Evolutionary conservation across 2,329 filamentous ascomycete genomes (phyloP).

Genomic region (Diaporthe sp.): DNA sequence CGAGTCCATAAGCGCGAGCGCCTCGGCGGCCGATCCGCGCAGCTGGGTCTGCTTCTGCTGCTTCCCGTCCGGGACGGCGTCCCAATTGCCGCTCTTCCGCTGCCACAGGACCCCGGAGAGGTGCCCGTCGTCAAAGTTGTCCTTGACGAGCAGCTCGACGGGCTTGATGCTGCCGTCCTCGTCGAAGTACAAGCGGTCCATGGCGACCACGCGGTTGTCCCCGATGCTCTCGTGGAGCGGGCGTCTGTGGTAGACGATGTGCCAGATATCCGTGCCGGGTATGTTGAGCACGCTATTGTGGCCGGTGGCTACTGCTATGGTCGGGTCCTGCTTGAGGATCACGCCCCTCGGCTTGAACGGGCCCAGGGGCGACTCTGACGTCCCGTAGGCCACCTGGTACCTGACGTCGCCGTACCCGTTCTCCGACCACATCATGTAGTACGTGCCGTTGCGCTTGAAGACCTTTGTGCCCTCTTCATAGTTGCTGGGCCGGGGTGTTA

Average conservation of each 20-base stretch:
- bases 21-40: not conserved
- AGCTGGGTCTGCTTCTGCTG: not conserved
- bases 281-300: conserved; percentile 30
- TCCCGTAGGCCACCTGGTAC: conserved; percentile 31
- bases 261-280: conserved; percentile 30
- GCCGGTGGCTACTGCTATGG: conserved; percentile 17
- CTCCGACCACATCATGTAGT: conserved; percentile 35
- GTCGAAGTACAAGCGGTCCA: conserved; percentile 27
- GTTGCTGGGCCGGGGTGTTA: conserved; percentile 16
- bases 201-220: conserved; percentile 17
- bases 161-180: conserved; percentile 19
- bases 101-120: not conserved
- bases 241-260: conserved; percentile 27
- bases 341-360: conserved; percentile 6
- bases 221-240: not conserved
- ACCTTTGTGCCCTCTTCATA: conserved; percentile 28
- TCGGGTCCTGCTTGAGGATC: conserved; percentile 13
- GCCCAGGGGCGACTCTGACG: conserved; percentile 24
- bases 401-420: conserved; percentile 8
- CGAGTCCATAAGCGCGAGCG: conserved; percentile 1
- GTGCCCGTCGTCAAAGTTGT: conserved; percentile 5
- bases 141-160: conserved; percentile 1
- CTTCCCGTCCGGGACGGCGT: not conserved
- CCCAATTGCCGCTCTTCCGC: not conserved
- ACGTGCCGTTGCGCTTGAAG: conserved; percentile 18